Evolutionary conservation across 768 basidiomycete species (phyloP).

Genomic region (Xerocomus potaroensis): DNA sequence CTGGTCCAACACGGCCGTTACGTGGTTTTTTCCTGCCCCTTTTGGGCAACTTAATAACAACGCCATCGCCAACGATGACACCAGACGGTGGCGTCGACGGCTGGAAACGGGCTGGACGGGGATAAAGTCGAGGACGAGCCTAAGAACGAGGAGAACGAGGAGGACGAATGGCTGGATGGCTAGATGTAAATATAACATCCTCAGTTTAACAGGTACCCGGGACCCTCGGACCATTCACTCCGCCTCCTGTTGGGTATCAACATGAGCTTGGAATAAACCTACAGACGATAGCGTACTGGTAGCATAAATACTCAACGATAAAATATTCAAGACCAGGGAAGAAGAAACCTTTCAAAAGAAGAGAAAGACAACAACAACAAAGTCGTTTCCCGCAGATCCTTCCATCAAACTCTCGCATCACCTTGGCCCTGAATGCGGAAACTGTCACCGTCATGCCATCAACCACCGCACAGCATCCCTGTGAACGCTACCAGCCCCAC

Average conservation of each 20-base stretch:
- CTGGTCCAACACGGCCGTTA: conserved; percentile 3
- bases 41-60: conserved; percentile 7
- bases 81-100: no score
- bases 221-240: neutral
- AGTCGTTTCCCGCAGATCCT: neutral
- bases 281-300: neutral
- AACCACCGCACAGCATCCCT: conserved; percentile 7
- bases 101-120: no score
- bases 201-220: neutral
- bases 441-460: conserved; percentile 1
- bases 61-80: neutral
- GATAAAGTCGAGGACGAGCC: no score
- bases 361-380: neutral
- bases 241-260: neutral
- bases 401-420: neutral
- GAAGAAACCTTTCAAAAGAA: neutral
- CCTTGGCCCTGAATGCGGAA: no score
- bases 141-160: neutral
- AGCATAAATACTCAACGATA: neutral
- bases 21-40: conserved; percentile 10
- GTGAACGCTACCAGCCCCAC: conserved; percentile 13
- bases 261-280: neutral
- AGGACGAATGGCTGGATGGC: neutral
- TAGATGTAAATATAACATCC: neutral
- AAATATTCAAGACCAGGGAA: neutral